Percentiles rank a stretch among this genome's conserved stretches.
phyloP scores from a whole-genome alignment of 73 alveolate genomes.

The Paramecium octaurelia region DNA sequence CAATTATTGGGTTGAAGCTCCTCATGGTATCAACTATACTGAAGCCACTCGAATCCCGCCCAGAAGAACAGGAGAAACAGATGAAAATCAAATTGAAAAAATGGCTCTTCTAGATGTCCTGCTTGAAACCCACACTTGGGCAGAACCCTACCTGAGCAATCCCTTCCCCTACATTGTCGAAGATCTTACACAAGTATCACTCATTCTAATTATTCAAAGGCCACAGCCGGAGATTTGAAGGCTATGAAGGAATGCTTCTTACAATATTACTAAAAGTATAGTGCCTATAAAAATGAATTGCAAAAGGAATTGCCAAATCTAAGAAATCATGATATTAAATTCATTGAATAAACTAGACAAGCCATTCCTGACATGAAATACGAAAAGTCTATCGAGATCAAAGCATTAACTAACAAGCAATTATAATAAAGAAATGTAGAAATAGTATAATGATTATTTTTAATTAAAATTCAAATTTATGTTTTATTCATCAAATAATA shows the following conservation, averaged over 20 bases:
- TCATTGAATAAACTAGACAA: not conserved
- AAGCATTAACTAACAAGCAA: not conserved
- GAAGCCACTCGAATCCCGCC: slow-evolving; percentile 88
- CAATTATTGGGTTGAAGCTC: slow-evolving; percentile 91
- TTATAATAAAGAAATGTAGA: not conserved
- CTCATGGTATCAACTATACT: slow-evolving; percentile 81
- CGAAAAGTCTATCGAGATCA: slow-evolving; percentile 16
- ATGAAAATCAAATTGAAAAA: slow-evolving; percentile 87
- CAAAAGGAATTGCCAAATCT: slow-evolving; percentile 49
- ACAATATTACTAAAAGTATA: slow-evolving; percentile 27
- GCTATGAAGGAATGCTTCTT: slow-evolving; percentile 55
- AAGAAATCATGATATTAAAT: slow-evolving; percentile 13
- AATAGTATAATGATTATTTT: not conserved
- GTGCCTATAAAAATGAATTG: slow-evolving; percentile 42
- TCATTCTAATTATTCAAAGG: not conserved
- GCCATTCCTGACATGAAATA: not conserved
- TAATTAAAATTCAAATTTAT: not conserved
- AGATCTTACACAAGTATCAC: slow-evolving; percentile 65
- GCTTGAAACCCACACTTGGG: slow-evolving; percentile 87
- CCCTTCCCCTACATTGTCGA: slow-evolving; percentile 86
- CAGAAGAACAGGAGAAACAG: slow-evolving; percentile 76
- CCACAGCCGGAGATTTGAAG: slow-evolving; percentile 19
- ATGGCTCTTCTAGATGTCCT: slow-evolving; percentile 84
- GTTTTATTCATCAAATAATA: too few species aligned
- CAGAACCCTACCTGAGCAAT: slow-evolving; percentile 78